phyloP scores from a whole-genome alignment of 352 stramenopile species.

The Pythium oligandrum region DNA sequence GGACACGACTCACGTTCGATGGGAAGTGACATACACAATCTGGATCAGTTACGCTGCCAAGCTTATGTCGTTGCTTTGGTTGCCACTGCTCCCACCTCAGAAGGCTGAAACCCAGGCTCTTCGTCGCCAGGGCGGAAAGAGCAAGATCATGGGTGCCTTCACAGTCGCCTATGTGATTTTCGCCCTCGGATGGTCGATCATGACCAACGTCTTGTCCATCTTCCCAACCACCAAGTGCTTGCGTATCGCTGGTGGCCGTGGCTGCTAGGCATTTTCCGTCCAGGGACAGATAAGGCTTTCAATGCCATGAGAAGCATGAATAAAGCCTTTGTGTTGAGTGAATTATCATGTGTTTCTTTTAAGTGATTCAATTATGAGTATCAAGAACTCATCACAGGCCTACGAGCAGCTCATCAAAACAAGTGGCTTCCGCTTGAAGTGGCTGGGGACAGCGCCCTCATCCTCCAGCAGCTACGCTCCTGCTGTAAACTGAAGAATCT shows the following conservation, averaged over 20 bases:
- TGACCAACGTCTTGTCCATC: slow-evolving; percentile 22
- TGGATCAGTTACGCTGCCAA: slow-evolving; percentile 14
- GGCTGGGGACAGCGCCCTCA: no score
- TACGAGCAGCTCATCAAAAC: no score
- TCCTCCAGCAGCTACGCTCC: no score
- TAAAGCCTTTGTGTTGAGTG: no score
- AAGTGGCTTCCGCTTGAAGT: no score
- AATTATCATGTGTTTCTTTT: no score
- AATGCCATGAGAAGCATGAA: no score
- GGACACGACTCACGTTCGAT: slow-evolving; percentile 14
- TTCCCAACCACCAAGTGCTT: slow-evolving; percentile 24
- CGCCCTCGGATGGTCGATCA: slow-evolving; percentile 19
- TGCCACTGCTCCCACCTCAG: slow-evolving; percentile 22
- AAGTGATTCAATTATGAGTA: no score
- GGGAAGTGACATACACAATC: slow-evolving; percentile 17
- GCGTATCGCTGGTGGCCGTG: slow-evolving; percentile 19
- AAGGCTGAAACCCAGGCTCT: slow-evolving; percentile 19
- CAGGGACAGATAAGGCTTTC: no score
- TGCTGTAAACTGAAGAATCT: no score
- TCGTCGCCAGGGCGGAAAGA: slow-evolving; percentile 11
- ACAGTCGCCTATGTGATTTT: slow-evolving; percentile 22
- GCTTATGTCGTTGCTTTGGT: slow-evolving; percentile 12
- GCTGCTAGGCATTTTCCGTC: slow-evolving; percentile 4
- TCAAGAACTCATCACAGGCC: no score
- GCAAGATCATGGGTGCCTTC: slow-evolving; percentile 15